Evolutionary conservation across 805 yeast genomes (phyloP).

Genomic region (Hanseniaspora clermontiae): DNA sequence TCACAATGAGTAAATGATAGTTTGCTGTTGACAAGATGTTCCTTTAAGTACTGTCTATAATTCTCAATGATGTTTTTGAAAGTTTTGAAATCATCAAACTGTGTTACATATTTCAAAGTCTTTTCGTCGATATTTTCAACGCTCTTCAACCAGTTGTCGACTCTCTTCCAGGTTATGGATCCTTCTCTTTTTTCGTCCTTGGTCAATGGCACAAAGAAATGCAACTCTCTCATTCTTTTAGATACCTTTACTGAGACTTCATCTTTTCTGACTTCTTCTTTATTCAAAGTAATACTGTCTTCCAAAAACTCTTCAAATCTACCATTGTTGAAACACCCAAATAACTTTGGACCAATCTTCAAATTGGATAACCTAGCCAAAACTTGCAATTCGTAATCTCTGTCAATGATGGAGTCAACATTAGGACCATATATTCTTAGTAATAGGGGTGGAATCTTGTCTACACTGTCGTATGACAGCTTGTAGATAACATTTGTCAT

Average conservation of each 20-base stretch:
- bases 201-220: conserved; percentile 58
- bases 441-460: conserved; percentile 52
- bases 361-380: conserved; percentile 60
- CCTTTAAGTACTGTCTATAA: conserved; percentile 54
- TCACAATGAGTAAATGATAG: conserved; percentile 89
- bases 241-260: conserved; percentile 74
- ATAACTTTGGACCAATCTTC: conserved; percentile 74
- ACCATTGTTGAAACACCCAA: conserved; percentile 87
- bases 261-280: conserved; percentile 59
- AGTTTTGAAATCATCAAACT: conserved; percentile 32
- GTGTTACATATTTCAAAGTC: conserved; percentile 30
- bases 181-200: conserved; percentile 44
- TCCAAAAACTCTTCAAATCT: conserved; percentile 86
- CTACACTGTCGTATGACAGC: conserved; percentile 31
- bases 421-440: conserved; percentile 81
- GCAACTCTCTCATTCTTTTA: conserved; percentile 91
- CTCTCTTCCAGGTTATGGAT: conserved; percentile 56
- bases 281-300: conserved; percentile 66
- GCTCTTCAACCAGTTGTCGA: conserved; percentile 55
- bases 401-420: conserved; percentile 72
- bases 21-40: conserved; percentile 31
- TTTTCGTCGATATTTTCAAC: conserved; percentile 31
- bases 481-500: conserved; percentile 81
- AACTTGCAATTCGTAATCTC: conserved; percentile 64
- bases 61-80: conserved; percentile 38